Evolutionary conservation across 2,329 filamentous ascomycete genomes (phyloP).

Genomic region (Stylonectria norvegica): DNA sequence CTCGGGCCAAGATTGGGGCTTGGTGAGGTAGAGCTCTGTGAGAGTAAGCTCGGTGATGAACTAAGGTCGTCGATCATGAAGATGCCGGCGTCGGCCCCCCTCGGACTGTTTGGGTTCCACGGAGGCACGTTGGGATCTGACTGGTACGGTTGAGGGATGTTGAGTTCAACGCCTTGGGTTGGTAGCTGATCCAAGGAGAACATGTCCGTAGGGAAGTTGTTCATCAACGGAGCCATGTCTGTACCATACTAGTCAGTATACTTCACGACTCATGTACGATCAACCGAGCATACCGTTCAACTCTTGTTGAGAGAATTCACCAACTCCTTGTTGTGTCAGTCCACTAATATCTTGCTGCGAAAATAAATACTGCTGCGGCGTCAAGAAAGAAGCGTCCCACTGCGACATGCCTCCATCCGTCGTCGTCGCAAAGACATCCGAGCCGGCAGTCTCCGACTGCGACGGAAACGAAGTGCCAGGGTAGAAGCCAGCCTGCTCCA

Average conservation of each 20-base stretch:
- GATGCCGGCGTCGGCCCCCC: constrained; percentile 29
- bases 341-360: constrained; percentile 27
- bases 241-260: constrained; percentile 16
- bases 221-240: constrained; percentile 32
- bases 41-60: constrained; percentile 31
- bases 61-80: constrained; percentile 40
- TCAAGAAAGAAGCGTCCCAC: constrained; percentile 33
- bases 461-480: constrained; percentile 31
- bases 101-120: constrained; percentile 41
- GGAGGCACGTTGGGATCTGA: constrained; percentile 36
- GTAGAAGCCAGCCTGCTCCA: constrained; percentile 36
- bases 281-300: constrained; percentile 23
- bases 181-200: constrained; percentile 29
- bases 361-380: constrained; percentile 40
- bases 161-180: constrained; percentile 31
- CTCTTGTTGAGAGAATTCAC: constrained; percentile 21
- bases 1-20: constrained; percentile 13
- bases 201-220: constrained; percentile 30
- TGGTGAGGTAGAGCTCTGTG: constrained; percentile 30
- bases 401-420: constrained; percentile 31
- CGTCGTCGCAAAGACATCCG: constrained; percentile 31
- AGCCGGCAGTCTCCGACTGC: constrained; percentile 15
- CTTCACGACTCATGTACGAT: constrained; percentile 9
- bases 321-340: constrained; percentile 32
- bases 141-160: constrained; percentile 38